Percentiles rank a stretch among this genome's conserved stretches.
Conservation (phyloP, 495 filamentous ascomycete species). For the Aspergillus panamensis region DNA sequence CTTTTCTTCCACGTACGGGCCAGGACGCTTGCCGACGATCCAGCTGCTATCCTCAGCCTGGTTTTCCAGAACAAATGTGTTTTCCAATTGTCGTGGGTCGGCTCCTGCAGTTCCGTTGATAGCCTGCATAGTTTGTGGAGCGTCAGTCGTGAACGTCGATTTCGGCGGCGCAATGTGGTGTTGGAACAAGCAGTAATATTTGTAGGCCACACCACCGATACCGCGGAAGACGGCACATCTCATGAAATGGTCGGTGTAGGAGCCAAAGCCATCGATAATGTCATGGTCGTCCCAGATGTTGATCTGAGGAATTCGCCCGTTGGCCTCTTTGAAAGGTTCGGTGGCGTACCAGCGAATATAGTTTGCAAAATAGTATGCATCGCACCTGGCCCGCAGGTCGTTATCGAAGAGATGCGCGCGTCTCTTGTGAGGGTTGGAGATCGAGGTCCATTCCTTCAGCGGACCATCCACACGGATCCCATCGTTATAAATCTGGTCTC, state of each 20-base stretch:
- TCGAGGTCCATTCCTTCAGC: constrained; percentile 73
- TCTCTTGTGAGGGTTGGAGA: constrained; percentile 77
- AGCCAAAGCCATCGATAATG: constrained; percentile 91
- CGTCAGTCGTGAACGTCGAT: constrained; percentile 76
- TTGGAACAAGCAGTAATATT: constrained; percentile 93
- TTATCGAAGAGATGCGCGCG: constrained; percentile 73
- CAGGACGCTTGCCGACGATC: constrained; percentile 72
- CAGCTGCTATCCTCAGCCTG: constrained; percentile 65
- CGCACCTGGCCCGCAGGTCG: constrained; percentile 67
- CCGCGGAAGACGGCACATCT: constrained; percentile 84
- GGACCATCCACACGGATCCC: constrained; percentile 80
- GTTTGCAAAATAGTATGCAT: constrained; percentile 86
- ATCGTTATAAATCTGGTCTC: constrained; percentile 95
- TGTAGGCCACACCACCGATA: constrained; percentile 80
- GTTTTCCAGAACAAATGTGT: constrained; percentile 63
- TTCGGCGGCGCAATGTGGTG: constrained; percentile 81
- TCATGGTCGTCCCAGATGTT: constrained; percentile 96
- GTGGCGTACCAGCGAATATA: constrained; percentile 84
- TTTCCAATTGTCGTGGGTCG: constrained; percentile 63
- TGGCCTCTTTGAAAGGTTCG: constrained; percentile 78
- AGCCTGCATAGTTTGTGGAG: constrained; percentile 50
- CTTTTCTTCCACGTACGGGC: constrained; percentile 74
- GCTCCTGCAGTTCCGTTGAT: constrained; percentile 47
- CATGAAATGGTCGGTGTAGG: constrained; percentile 93
- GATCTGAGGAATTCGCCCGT: constrained; percentile 83